Evolutionary conservation across 257 asterid genomes (phyloP).

Genomic region (Solanum gandarillasii): DNA sequence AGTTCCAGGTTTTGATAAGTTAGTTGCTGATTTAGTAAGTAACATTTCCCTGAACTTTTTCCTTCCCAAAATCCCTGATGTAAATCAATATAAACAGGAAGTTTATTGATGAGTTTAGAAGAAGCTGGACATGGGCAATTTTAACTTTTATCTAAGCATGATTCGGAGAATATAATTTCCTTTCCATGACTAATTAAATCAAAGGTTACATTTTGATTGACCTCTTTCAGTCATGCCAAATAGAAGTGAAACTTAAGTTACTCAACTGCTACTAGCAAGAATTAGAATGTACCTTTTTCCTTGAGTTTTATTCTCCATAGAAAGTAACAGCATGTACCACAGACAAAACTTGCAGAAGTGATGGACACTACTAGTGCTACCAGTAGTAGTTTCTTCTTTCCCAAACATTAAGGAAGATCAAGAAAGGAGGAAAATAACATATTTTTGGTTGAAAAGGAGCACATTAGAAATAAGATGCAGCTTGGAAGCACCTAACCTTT

Average conservation of each 20-base stretch:
- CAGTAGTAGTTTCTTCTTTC: not conserved
- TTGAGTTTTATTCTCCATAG: slow-evolving; percentile 9
- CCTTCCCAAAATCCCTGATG: not conserved
- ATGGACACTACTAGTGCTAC: not conserved
- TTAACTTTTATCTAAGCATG: not conserved
- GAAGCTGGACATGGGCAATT: slow-evolving; percentile 10
- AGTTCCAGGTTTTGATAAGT: not conserved
- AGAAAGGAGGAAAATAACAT: not conserved
- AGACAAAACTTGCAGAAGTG: not conserved
- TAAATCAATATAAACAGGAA: not conserved
- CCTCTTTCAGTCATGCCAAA: not conserved
- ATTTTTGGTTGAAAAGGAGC: not conserved
- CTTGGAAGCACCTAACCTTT: not conserved
- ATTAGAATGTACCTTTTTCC: slow-evolving; percentile 7
- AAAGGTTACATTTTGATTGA: not conserved
- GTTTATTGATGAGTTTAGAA: not conserved
- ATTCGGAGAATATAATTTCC: not conserved
- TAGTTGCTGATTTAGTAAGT: not conserved
- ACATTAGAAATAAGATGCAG: not conserved
- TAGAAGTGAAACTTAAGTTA: not conserved
- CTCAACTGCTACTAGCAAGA: not conserved
- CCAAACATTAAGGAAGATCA: not conserved
- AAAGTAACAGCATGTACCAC: not conserved
- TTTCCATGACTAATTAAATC: not conserved
- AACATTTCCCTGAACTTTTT: not conserved